Evolutionary conservation across 345 rosid genomes (phyloP), one percentile per base, ranked within the genome.

Genomic region (Gossypium herbaceum): DNA sequence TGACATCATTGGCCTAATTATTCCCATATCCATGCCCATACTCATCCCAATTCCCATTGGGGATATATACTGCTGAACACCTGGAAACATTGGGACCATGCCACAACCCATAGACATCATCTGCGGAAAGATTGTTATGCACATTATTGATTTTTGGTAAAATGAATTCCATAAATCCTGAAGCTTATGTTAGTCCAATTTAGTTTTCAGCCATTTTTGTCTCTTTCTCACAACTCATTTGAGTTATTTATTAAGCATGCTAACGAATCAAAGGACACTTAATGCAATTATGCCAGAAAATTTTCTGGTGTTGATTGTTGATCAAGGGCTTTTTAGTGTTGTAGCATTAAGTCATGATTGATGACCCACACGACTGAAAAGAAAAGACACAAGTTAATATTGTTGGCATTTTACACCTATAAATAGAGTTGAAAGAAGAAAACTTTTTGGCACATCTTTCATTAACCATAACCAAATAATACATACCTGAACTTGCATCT

Each of bases 31-130:
- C 80, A 84, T 83, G 34, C 84, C 89, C 81, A 80, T 80, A 12
- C 85, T 89, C 82, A 86, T 82, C 13, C 88, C 91, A 89, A 91
- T 86, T 7, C 92, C 88, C 90, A 88, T 83, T 69, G 87, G 76
- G 75, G 92, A 82, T 83, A 86, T 85, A 80, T 80, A 84, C 56
- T 86, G 88, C 78, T 85, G 92, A 79, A 88, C 79, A 2, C 93
- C 88, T 0, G 93, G 87, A 79, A 81, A 92, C 90, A 87, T 87
- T 0, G 94, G 94, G 54, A 86, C 87, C 87, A 90, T 80, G 75
- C 97, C 82, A 60, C 94, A 89, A 81, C 96, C 92, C 94, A 90
- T 86, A 78, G 96, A 92, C 96, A 92, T 92, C 88, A 89, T 86
- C 95, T 92, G 84, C 78, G 78, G 75, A 70, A 64, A 20, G 29